These are phyloP conservation scores for Cordyceps cicadae DNA, from an alignment of 2,329 filamentous ascomycete species.

Conservation along the genomic window DNA sequence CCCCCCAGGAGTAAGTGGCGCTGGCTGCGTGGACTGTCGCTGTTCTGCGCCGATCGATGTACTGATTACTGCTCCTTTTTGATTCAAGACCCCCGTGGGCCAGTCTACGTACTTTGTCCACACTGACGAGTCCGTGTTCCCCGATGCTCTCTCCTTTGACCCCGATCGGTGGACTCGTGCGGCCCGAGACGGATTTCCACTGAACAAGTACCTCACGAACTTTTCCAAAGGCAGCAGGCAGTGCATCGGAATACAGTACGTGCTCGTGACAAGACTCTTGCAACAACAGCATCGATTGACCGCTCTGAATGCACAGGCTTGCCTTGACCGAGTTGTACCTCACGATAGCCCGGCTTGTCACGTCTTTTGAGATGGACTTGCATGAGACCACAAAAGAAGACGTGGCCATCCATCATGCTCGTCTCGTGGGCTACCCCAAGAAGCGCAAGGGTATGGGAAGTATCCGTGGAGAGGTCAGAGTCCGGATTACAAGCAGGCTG, in stretches of 20 bases:
- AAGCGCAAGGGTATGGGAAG: background rate
- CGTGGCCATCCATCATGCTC: background rate
- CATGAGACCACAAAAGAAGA: constrained; percentile 12
- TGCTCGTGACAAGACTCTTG: background rate
- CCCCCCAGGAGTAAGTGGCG: background rate
- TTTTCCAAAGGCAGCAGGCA: background rate
- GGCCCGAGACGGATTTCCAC: background rate
- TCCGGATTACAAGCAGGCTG: constrained; percentile 9
- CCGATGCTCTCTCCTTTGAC: background rate
- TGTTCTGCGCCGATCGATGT: too few relatives aligned
- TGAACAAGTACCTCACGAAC: background rate
- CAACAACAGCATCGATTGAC: background rate
- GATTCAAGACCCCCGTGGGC: background rate
- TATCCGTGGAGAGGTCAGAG: constrained; percentile 10
- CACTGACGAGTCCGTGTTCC: background rate
- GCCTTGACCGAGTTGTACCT: constrained; percentile 14
- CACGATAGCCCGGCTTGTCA: constrained; percentile 13
- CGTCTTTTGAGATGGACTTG: constrained; percentile 17
- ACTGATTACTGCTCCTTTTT: background rate
- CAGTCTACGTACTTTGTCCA: background rate
- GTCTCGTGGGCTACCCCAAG: background rate
- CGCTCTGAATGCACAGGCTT: constrained; percentile 6
- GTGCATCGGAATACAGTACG: background rate
- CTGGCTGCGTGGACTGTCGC: background rate
- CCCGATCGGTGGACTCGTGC: background rate